These are phyloP conservation scores for Leucosporidium creatinivorum DNA, from an alignment of 768 basidiomycete species.

Conservation along the genomic window DNA sequence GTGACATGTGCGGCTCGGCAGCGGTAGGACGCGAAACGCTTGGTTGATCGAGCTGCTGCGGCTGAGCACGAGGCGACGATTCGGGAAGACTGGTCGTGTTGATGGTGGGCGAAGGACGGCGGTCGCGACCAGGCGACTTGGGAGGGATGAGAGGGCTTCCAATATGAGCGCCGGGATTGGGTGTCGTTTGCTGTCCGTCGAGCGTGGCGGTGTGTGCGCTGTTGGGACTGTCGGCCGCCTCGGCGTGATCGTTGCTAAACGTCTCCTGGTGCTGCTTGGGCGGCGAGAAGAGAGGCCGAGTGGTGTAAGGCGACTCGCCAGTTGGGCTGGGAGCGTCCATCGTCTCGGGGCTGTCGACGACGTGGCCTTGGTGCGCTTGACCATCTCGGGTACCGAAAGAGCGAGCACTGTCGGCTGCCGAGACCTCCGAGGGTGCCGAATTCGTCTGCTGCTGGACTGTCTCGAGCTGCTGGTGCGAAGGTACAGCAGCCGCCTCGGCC, in stretches of 20 bases:
- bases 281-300: constrained; percentile 12
- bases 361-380: constrained; percentile 11
- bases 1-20: background rate
- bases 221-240: background rate
- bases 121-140: background rate
- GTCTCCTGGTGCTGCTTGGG: background rate
- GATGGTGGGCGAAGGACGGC: background rate
- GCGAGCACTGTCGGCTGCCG: background rate
- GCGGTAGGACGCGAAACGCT: background rate
- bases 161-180: too few species aligned
- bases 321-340: background rate
- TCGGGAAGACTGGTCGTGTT: background rate
- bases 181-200: too few species aligned
- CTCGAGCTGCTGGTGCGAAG: background rate
- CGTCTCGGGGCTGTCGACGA: constrained; percentile 18
- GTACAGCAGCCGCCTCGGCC: background rate
- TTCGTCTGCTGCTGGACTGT: background rate
- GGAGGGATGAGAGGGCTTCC: background rate
- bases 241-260: background rate
- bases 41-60: background rate
- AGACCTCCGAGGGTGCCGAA: background rate
- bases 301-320: background rate
- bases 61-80: background rate
- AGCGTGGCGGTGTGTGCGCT: background rate
- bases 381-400: background rate